Percentiles rank a stretch among this genome's conserved stretches.
These are phyloP conservation scores for Dorcoceras hygrometricum DNA, from an alignment of 257 asterid species.

Conservation along the genomic window DNA sequence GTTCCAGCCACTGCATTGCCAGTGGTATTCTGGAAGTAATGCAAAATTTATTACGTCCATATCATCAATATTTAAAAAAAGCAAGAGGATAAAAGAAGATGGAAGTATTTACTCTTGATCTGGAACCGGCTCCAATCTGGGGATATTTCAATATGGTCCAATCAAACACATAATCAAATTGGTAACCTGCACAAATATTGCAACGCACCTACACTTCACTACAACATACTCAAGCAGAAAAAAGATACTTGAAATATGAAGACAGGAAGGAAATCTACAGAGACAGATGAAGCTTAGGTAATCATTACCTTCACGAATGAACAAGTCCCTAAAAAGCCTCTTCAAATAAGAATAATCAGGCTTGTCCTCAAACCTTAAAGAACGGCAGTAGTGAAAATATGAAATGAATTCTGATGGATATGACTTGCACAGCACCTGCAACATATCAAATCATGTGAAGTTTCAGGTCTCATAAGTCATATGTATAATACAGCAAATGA, in stretches of 20 bases:
- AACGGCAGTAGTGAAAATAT: constrained; percentile 57
- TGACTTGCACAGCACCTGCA: background rate
- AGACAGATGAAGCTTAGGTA: background rate
- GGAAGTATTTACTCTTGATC: constrained; percentile 42
- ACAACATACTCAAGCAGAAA: background rate
- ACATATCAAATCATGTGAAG: background rate
- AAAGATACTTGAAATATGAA: too few relatives aligned
- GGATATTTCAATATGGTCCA: constrained; percentile 61
- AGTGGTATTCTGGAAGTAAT: constrained; percentile 34
- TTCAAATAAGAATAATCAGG: constrained; percentile 57
- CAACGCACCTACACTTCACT: background rate
- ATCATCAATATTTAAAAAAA: background rate
- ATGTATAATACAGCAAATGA: background rate
- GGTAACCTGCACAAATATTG: constrained; percentile 40
- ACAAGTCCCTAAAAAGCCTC: constrained; percentile 55
- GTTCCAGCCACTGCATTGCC: constrained; percentile 45
- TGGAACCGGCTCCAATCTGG: constrained; percentile 49
- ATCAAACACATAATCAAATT: constrained; percentile 56
- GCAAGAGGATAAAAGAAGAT: background rate
- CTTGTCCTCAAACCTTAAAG: constrained; percentile 55
- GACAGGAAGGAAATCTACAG: background rate
- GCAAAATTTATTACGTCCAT: background rate
- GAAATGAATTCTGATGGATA: constrained; percentile 58
- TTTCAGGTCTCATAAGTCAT: background rate
- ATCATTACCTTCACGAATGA: constrained; percentile 46